Percentiles rank a stretch among this genome's conserved stretches.
phyloP scores from a whole-genome alignment of 306 rosid species.

The Pyrus pyrifolia region DNA sequence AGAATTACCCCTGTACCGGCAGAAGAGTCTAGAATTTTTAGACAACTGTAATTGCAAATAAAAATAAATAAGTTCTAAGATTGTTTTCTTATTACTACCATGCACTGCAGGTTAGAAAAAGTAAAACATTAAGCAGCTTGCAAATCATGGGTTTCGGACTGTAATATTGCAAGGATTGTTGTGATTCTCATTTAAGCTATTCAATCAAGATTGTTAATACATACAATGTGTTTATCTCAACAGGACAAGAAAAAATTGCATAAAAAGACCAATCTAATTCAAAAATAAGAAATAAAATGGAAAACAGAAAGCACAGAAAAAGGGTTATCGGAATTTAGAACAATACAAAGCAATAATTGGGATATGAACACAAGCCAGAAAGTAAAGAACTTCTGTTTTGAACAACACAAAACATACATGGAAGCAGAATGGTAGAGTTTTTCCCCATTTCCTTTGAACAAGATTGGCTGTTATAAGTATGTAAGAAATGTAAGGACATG shows the following conservation, averaged over 20 bases:
- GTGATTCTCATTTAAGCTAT: neutral
- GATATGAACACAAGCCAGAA: conserved; percentile 2
- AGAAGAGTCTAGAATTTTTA: neutral
- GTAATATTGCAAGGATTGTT: neutral
- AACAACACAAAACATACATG: neutral
- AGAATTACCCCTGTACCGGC: conserved; percentile 6
- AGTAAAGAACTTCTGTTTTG: neutral
- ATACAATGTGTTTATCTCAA: neutral
- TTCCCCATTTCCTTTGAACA: neutral
- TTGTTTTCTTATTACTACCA: conserved; percentile 3
- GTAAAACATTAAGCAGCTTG: conserved; percentile 1
- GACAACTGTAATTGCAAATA: conserved; percentile 9
- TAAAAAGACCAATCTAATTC: neutral
- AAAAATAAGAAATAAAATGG: neutral
- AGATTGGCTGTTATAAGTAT: neutral
- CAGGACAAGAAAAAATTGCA: neutral
- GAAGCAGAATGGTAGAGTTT: neutral
- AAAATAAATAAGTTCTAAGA: conserved; percentile 12
- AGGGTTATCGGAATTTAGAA: neutral
- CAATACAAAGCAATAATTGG: neutral
- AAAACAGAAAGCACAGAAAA: neutral
- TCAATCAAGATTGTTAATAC: neutral
- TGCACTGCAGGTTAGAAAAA: neutral
- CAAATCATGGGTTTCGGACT: neutral
- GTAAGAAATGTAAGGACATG: neutral